Evolutionary conservation across 2,329 filamentous ascomycete species (phyloP).

Genomic region (Elsinoe perseae): DNA sequence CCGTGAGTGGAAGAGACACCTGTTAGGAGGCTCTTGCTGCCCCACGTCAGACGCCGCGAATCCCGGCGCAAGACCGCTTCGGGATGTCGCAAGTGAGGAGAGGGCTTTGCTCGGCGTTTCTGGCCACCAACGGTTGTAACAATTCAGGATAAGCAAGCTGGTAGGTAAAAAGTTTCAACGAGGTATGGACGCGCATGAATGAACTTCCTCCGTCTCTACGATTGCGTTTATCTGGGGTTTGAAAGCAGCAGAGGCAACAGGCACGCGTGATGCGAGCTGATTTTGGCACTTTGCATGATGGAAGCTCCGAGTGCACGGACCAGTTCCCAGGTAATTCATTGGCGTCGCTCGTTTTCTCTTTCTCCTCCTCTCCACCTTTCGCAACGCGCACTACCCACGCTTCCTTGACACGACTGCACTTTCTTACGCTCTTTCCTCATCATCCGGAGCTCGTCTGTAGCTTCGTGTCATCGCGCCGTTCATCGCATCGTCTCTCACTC

Average conservation of each 20-base stretch:
- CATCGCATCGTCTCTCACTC: background rate
- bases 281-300: background rate
- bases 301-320: conserved; percentile 1
- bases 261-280: background rate
- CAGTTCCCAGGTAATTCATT: background rate
- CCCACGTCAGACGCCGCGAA: conserved; percentile 11
- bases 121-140: background rate
- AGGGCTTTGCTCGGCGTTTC: conserved; percentile 10
- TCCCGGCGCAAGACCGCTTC: conserved; percentile 5
- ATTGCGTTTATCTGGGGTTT: background rate
- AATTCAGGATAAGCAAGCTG: background rate
- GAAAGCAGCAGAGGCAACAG: background rate
- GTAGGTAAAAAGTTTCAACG: background rate
- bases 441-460: background rate
- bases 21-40: conserved; percentile 2
- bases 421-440: conserved; percentile 10
- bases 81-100: conserved; percentile 10
- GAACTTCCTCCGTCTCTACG: background rate
- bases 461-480: background rate
- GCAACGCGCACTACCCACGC: conserved; percentile 8
- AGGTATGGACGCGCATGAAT: background rate
- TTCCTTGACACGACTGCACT: background rate
- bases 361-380: conserved; percentile 17
- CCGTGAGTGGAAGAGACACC: background rate
- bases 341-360: conserved; percentile 14